Conservation (phyloP, 352 stramenopile species). For the Phytophthora constricta region DNA sequence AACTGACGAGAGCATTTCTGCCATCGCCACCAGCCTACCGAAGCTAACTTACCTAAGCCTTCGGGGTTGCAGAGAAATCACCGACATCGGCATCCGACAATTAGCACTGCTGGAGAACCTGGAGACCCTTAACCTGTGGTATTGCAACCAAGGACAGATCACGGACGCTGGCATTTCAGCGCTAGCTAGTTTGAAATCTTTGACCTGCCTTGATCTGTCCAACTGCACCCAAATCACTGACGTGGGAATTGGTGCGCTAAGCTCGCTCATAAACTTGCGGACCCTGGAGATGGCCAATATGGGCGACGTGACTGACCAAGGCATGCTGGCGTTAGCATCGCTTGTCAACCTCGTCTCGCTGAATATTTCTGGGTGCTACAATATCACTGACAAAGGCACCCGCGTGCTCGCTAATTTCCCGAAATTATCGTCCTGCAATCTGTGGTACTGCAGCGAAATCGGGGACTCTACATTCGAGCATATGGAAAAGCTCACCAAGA, state of each 20-base stretch:
- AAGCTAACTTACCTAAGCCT: slow-evolving; percentile 65
- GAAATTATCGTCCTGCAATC: slow-evolving; percentile 68
- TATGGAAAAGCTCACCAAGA: slow-evolving; percentile 55
- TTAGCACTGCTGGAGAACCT: slow-evolving; percentile 49
- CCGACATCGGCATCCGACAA: slow-evolving; percentile 56
- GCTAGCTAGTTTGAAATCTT: slow-evolving; percentile 51
- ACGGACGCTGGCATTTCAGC: slow-evolving; percentile 66
- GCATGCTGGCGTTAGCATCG: slow-evolving; percentile 54
- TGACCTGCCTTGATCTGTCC: slow-evolving; percentile 76
- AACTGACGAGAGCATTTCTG: slow-evolving; percentile 60
- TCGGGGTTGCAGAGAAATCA: slow-evolving; percentile 64
- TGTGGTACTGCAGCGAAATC: slow-evolving; percentile 89
- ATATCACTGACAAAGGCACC: slow-evolving; percentile 75
- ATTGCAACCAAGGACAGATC: slow-evolving; percentile 80
- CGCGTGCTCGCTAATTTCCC: slow-evolving; percentile 62
- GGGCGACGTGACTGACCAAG: slow-evolving; percentile 71
- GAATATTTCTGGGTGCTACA: slow-evolving; percentile 82
- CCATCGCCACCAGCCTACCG: slow-evolving; percentile 46
- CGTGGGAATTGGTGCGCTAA: slow-evolving; percentile 53
- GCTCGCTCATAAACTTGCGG: slow-evolving; percentile 61
- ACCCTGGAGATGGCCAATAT: slow-evolving; percentile 82
- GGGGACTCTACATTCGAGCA: slow-evolving; percentile 63
- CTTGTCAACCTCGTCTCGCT: slow-evolving; percentile 66
- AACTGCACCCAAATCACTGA: slow-evolving; percentile 86
- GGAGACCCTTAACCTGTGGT: slow-evolving; percentile 78